Evolutionary conservation across 371 early-diverging fungal species (phyloP).

Genomic region (Smittium culicis): DNA sequence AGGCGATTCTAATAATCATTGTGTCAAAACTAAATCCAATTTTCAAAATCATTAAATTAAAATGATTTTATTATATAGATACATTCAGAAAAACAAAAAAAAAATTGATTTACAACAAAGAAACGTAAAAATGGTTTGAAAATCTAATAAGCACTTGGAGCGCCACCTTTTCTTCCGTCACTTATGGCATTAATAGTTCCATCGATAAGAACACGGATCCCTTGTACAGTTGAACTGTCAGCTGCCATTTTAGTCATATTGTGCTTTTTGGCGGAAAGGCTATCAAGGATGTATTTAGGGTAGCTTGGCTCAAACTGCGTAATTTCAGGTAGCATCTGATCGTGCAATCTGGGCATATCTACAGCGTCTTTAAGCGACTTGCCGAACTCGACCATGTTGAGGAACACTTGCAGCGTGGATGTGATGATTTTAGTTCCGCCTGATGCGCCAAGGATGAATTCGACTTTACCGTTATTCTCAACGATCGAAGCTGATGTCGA

Average conservation of each 20-base stretch:
- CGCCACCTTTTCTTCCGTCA: slow-evolving; percentile 38
- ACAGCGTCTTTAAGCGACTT: slow-evolving; percentile 59
- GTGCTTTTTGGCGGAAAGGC: slow-evolving; percentile 18
- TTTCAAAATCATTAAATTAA: no score
- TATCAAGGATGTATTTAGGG: slow-evolving; percentile 16
- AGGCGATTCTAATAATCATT: no score
- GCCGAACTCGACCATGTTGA: slow-evolving; percentile 59
- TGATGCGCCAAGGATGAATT: slow-evolving; percentile 74
- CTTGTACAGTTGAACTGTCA: slow-evolving; percentile 33
- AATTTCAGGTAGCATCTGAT: slow-evolving; percentile 77
- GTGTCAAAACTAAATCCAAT: no score
- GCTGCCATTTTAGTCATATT: slow-evolving; percentile 21
- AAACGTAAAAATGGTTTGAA: no score
- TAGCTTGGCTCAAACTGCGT: slow-evolving; percentile 33
- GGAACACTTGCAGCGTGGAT: slow-evolving; percentile 58
- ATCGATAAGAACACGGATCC: slow-evolving; percentile 24
- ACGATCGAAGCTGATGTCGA: slow-evolving; percentile 80
- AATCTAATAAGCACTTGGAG: slow-evolving; percentile 37
- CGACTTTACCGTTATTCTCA: slow-evolving; percentile 49
- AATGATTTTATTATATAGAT: no score
- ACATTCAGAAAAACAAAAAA: no score
- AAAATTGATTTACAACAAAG: no score
- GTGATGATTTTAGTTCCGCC: slow-evolving; percentile 94
- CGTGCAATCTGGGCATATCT: slow-evolving; percentile 70
- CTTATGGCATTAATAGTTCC: slow-evolving; percentile 37